A percentile compares a stretch with the other conserved stretches of the same genome.
phyloP scores from a whole-genome alignment of 2,329 filamentous ascomycete species.

The Fusarium sp. region DNA sequence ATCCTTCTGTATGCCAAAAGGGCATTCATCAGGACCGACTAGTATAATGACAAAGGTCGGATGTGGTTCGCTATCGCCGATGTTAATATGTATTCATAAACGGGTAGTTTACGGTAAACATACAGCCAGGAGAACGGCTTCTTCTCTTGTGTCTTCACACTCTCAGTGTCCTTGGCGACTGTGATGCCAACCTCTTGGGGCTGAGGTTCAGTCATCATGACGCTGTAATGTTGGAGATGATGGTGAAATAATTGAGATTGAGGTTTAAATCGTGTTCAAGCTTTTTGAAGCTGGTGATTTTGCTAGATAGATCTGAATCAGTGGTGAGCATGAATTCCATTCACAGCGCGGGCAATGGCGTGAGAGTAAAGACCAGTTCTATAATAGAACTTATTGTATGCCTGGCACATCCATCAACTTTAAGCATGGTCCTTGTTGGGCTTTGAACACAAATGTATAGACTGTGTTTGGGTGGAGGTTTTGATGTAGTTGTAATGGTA shows the following conservation, averaged over 20 bases:
- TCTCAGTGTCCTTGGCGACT: constrained; percentile 22
- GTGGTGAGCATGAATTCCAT: constrained; percentile 31
- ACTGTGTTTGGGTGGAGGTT: background rate
- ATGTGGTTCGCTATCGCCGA: constrained; percentile 63
- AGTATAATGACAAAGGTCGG: constrained; percentile 68
- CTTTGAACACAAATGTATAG: too few species aligned
- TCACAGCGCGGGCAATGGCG: constrained; percentile 18
- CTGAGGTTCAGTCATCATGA: constrained; percentile 36
- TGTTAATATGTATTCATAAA: constrained; percentile 19
- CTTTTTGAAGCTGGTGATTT: background rate
- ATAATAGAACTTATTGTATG: background rate
- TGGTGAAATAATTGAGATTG: background rate
- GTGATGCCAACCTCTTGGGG: constrained; percentile 23
- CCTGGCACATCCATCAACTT: background rate
- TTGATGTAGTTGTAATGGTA: constrained; percentile 7
- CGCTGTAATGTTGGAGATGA: background rate
- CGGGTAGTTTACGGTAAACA: constrained; percentile 16
- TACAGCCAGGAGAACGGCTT: constrained; percentile 58
- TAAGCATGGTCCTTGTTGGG: background rate
- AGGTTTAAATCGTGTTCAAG: background rate
- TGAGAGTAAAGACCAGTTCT: background rate
- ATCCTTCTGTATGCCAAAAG: constrained; percentile 71
- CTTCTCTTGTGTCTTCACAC: constrained; percentile 30
- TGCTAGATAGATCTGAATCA: constrained; percentile 6
- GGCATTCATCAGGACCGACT: constrained; percentile 64